Conservation (phyloP, 2,329 filamentous ascomycete genomes). For the Exophiala mesophila region DNA sequence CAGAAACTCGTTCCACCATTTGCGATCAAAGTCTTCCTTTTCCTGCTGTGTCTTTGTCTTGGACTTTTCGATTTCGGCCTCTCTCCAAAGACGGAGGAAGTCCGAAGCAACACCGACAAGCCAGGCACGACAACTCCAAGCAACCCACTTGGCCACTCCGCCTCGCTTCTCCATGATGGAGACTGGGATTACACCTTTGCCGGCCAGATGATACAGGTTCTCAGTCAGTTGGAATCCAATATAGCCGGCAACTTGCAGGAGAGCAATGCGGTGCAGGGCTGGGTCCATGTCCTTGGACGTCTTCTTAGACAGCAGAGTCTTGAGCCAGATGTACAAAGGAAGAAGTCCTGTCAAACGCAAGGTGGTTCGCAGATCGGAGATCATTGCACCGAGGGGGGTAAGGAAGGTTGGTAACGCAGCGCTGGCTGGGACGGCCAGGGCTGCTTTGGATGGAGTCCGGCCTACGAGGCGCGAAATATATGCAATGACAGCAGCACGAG, state of each 20-base stretch:
- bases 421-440: conserved; percentile 36
- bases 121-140: conserved; percentile 78
- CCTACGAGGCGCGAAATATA: conserved; percentile 21
- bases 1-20: conserved; percentile 29
- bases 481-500: conserved; percentile 31
- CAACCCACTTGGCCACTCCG: conserved; percentile 55
- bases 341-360: conserved; percentile 59
- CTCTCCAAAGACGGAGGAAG: conserved; percentile 58
- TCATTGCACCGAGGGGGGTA: conserved; percentile 48
- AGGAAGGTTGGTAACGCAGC: conserved; percentile 41
- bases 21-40: conserved; percentile 27
- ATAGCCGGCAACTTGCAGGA: conserved; percentile 64
- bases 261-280: conserved; percentile 52
- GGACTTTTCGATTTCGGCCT: conserved; percentile 30
- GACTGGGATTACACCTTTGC: conserved; percentile 62
- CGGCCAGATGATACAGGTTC: conserved; percentile 72
- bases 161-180: conserved; percentile 35
- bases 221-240: conserved; percentile 72
- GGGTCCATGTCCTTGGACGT: conserved; percentile 35
- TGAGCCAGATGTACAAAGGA: conserved; percentile 74
- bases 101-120: conserved; percentile 71
- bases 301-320: conserved; percentile 47
- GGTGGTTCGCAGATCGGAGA: conserved; percentile 50
- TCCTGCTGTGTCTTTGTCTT: conserved; percentile 15
- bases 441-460: conserved; percentile 20